Evolutionary conservation across 1,139 yeast species (phyloP), one percentile per base, ranked within the genome.

Genomic region (Saccharomyces hybrid): DNA sequence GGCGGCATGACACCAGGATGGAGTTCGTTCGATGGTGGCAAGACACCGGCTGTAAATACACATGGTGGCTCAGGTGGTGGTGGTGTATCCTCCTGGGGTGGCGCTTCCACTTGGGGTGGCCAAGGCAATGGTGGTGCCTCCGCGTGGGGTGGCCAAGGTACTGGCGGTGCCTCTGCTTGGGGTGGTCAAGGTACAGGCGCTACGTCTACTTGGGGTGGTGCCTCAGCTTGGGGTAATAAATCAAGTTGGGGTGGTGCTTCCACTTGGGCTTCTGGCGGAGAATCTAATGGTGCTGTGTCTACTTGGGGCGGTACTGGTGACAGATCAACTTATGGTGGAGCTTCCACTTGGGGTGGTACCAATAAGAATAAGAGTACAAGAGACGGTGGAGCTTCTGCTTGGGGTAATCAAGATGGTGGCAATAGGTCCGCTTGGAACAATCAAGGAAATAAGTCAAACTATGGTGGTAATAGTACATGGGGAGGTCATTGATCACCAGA

Each of bases 1-100:
- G 86, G 85, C 54, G 82, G 83, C 32, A 76, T 75, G 56, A 78
- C 82, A 2, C 84, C 86, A 1, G 78, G 80, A 2, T 78, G 81
- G 80, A 64, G 74, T 53, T 70, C 78, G n/a, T 70, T 72, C 52
- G 70, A 66, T 54, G 75, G 77, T 26, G 78, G 79, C 31, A 73
- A 75, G 57, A 78, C 82, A 3, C 81, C 83, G 3, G 75, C 81
- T 5, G 75, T 75, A 7, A 74, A 73, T 48, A 67, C 75, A 29
- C 69, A 69, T 53, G 70, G 76, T 62, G 54, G 74, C 32, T 70
- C 75, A 19, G 76, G 78, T 14, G 71, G 72, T 27, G 76, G 78
- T 14, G 71, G 72, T 27, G 70, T 77, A 14, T 76, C 82, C 0
- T 70, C 81, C 2, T 78, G 81, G 79, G 79, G 80, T 49, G 75